Evolutionary conservation across 2,329 filamentous ascomycete species (phyloP), one percentile per base, ranked within the genome.

Genomic region (Pleurostoma richardsiae): DNA sequence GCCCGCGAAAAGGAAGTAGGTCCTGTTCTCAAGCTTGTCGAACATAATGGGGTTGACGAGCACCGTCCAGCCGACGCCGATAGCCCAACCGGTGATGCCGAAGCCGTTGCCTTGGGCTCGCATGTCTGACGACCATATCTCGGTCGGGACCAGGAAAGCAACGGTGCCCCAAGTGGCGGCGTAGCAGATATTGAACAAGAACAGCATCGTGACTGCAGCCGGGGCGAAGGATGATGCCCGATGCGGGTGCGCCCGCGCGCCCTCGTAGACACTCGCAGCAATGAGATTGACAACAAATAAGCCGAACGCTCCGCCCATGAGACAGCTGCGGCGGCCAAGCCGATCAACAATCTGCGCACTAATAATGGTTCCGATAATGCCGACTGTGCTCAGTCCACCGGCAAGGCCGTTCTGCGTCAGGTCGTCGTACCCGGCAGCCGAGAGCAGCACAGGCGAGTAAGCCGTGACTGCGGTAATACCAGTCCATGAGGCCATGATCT

Each of bases 81-180:
- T 70, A 19, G 79, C 77, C 78, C 79, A 82, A 2, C 78, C 77
- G 2, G 75, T 74, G 49, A 82, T 79, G 19, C 73, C 74, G 52
- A 82, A 80, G 6, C 75, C 76, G 55, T 80, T 78, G 6, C 78
- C 79, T 56, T 80, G 74, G n/a, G 78, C 76, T 27, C 79, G 70
- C 44, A 81, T 69, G 40, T 77, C 73, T 11, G 70, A 74, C 1
- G 77, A 71, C 61, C 77, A 82, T 47, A 82, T 79, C 57, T 82
- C 78, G 0, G 77, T 79, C 0, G 72, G 73, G 4, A 76, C 56
- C 5, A 77, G 59, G 52, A 74, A 78, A 3, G 73, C 72, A 3
- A 72, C 67, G 1, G 70, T 73, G 33, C 70, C 68, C 69, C 70
- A 74, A 5, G 74, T 75, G 1, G 74, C 70, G 3, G 73, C 74